Conservation (phyloP, 768 basidiomycete genomes). For the Leucocoprinus birnbaumii region DNA sequence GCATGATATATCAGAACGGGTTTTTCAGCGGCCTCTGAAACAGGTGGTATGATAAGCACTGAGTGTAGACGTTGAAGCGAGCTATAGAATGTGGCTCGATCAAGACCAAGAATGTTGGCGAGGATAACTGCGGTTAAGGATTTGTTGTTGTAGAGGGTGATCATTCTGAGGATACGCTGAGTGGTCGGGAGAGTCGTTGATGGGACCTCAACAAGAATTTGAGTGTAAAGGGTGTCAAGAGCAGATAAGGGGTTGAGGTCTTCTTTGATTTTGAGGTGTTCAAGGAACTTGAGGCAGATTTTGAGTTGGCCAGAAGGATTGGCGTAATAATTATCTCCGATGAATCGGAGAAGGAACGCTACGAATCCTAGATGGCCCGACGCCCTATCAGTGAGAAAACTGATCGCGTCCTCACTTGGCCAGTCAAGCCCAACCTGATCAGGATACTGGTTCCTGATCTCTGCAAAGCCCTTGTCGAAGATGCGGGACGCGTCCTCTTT, state of each 20-base stretch:
- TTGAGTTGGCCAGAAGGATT: not conserved
- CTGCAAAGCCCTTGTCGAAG: no score
- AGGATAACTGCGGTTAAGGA: not conserved
- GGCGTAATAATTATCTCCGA: no score
- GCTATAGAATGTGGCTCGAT: not conserved
- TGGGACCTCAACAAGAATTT: not conserved
- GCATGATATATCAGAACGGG: not conserved
- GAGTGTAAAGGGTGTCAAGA: not conserved
- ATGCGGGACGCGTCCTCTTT: no score
- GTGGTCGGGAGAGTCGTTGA: not conserved
- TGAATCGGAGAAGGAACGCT: no score
- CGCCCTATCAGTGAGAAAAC: no score
- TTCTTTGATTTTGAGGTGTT: not conserved
- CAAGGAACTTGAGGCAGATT: not conserved
- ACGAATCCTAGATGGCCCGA: no score
- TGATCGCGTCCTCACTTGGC: no score
- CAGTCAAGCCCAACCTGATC: no score
- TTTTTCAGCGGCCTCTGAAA: not conserved
- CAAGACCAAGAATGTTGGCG: not conserved
- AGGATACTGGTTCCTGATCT: no score
- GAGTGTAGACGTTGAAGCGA: not conserved
- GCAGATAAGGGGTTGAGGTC: not conserved
- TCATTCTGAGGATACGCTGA: not conserved
- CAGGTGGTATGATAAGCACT: not conserved
- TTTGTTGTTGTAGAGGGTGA: not conserved